These are phyloP conservation scores for Phoma herbarum DNA, from an alignment of 2,329 filamentous ascomycete genomes.

Conservation along the genomic window DNA sequence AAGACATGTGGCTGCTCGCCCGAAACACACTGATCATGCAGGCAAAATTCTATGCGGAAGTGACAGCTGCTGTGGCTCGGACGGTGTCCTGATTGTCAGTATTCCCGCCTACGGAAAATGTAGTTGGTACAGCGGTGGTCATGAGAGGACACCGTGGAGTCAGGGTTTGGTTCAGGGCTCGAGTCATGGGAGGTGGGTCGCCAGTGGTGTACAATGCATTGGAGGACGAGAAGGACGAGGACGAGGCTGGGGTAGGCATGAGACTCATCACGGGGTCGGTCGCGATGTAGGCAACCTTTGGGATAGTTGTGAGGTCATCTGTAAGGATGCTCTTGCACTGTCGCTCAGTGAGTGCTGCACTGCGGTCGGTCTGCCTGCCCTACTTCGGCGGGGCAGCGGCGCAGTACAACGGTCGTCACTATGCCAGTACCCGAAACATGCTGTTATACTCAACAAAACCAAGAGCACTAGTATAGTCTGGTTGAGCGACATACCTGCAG, in stretches of 20 bases:
- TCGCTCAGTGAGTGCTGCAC: slow-evolving; percentile 1
- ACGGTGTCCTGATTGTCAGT: no score
- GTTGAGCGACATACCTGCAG: background rate
- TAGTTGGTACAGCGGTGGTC: no score
- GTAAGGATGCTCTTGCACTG: no score
- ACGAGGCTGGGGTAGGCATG: slow-evolving; percentile 5
- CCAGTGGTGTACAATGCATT: no score
- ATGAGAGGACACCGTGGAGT: slow-evolving; percentile 10
- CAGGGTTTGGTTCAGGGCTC: slow-evolving; percentile 7
- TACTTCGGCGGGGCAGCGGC: no score
- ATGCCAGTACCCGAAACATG: slow-evolving; percentile 11
- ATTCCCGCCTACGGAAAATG: no score
- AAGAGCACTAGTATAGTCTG: slow-evolving; percentile 1
- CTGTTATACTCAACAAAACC: slow-evolving; percentile 4
- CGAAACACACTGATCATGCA: slow-evolving; percentile 18
- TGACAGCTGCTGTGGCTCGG: slow-evolving; percentile 15
- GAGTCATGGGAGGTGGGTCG: background rate
- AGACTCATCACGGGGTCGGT: background rate
- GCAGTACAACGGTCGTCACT: no score
- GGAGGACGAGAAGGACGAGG: background rate
- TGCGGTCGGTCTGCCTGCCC: background rate
- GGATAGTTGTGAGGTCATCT: slow-evolving; percentile 1
- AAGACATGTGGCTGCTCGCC: slow-evolving; percentile 9
- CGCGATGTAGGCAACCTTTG: background rate
- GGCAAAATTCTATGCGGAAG: background rate